Evolutionary conservation across 2,329 filamentous ascomycete genomes (phyloP).

Genomic region (Beauveria sp.): DNA sequence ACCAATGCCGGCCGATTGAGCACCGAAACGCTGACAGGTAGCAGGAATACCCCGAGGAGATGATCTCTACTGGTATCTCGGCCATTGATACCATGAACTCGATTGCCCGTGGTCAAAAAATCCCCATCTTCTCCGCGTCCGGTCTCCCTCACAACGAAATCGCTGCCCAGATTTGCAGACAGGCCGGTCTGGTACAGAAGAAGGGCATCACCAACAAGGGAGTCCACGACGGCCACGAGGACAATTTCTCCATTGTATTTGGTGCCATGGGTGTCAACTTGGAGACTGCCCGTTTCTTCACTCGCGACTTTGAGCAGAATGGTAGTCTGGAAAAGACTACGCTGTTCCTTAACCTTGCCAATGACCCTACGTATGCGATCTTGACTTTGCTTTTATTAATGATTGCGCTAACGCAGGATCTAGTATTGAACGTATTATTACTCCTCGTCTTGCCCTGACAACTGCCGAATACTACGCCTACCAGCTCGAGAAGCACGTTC

Average conservation of each 20-base stretch:
- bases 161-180: constrained; percentile 95
- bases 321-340: constrained; percentile 96
- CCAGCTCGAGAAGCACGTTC: constrained; percentile 98
- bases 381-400: background rate
- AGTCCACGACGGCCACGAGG: constrained; percentile 91
- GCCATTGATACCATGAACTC: constrained; percentile 98
- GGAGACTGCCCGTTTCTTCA: constrained; percentile 98
- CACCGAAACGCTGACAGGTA: constrained; percentile 15
- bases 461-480: constrained; percentile 99
- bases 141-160: constrained; percentile 99
- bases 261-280: constrained; percentile 99
- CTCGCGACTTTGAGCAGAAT: constrained; percentile 97
- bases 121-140: constrained; percentile 96
- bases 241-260: constrained; percentile 99
- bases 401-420: constrained; percentile 13
- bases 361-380: constrained; percentile 84
- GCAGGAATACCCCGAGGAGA: constrained; percentile 96
- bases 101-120: constrained; percentile 98
- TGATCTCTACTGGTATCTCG: constrained; percentile 99
- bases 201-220: constrained; percentile 81
- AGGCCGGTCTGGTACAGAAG: constrained; percentile 81
- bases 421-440: constrained; percentile 99
- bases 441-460: constrained; percentile 91
- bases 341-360: constrained; percentile 97
- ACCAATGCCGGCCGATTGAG: background rate